Evolutionary conservation across 768 basidiomycete genomes (phyloP).

Genomic region (Stropharia rugosoannulata): DNA sequence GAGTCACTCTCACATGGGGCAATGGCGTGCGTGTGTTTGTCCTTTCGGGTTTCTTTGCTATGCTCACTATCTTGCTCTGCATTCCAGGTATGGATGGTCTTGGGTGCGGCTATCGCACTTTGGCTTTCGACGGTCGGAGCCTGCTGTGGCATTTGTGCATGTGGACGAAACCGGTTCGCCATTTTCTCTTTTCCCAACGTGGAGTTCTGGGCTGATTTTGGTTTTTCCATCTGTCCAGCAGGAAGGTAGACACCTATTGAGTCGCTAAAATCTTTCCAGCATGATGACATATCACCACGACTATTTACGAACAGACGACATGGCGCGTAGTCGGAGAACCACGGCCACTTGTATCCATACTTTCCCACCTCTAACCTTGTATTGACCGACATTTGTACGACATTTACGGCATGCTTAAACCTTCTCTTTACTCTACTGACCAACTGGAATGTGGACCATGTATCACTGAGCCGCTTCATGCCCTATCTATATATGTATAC

Average conservation of each 20-base stretch:
- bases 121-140: slow-evolving; percentile 43
- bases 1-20: slow-evolving; percentile 43
- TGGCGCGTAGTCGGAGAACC: not conserved
- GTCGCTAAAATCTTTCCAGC: slow-evolving; percentile 6
- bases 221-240: slow-evolving; percentile 1
- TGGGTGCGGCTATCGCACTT: slow-evolving; percentile 46
- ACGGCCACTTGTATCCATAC: slow-evolving; percentile 3
- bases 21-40: slow-evolving; percentile 44
- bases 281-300: slow-evolving; percentile 12
- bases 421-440: too few species aligned
- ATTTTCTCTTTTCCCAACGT: slow-evolving; percentile 6
- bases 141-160: slow-evolving; percentile 32
- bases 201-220: slow-evolving; percentile 3
- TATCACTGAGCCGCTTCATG: not conserved
- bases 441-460: not conserved
- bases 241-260: slow-evolving; percentile 18
- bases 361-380: not conserved
- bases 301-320: not conserved
- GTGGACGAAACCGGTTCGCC: slow-evolving; percentile 18
- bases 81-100: slow-evolving; percentile 51
- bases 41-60: slow-evolving; percentile 5
- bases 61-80: not conserved
- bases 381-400: not conserved
- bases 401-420: not conserved
- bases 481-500: too few species aligned